A percentile compares a stretch with the other conserved stretches of the same genome.
Evolutionary conservation across 2,329 filamentous ascomycete genomes (phyloP).

Genomic region (Penicillium capsulatum): DNA sequence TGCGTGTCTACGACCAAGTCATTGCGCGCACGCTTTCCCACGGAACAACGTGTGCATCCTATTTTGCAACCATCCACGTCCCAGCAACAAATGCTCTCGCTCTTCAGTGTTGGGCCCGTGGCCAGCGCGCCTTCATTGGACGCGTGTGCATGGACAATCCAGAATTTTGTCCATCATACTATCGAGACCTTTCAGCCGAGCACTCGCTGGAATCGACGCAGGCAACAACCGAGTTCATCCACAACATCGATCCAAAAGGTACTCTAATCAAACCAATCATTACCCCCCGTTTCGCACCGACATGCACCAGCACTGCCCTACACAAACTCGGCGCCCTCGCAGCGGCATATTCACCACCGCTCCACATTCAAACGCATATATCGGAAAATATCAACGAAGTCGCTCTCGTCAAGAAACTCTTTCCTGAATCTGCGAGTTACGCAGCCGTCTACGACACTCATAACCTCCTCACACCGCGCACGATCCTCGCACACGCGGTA

Average conservation of each 20-base stretch:
- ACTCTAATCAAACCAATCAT: slow-evolving; percentile 70
- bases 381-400: slow-evolving; percentile 77
- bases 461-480: slow-evolving; percentile 65
- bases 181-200: slow-evolving; percentile 66
- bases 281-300: slow-evolving; percentile 63
- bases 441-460: slow-evolving; percentile 72
- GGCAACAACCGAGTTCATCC: slow-evolving; percentile 62
- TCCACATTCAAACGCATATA: slow-evolving; percentile 76
- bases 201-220: slow-evolving; percentile 55
- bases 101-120: slow-evolving; percentile 69
- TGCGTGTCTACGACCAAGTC: slow-evolving; percentile 67
- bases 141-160: slow-evolving; percentile 88
- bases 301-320: slow-evolving; percentile 55
- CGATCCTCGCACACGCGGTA: slow-evolving; percentile 80
- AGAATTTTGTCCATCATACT: slow-evolving; percentile 65
- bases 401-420: slow-evolving; percentile 63
- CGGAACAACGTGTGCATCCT: slow-evolving; percentile 90
- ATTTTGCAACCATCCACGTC: slow-evolving; percentile 88
- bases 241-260: slow-evolving; percentile 59
- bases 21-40: slow-evolving; percentile 77
- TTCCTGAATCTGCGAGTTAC: slow-evolving; percentile 63
- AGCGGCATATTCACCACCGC: slow-evolving; percentile 56
- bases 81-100: slow-evolving; percentile 86
- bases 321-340: slow-evolving; percentile 61
- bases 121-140: slow-evolving; percentile 87